Percentiles rank a stretch among this genome's conserved stretches.
Conservation (phyloP, 441 rosid species). For the Euphorbia schlechtendalii region DNA sequence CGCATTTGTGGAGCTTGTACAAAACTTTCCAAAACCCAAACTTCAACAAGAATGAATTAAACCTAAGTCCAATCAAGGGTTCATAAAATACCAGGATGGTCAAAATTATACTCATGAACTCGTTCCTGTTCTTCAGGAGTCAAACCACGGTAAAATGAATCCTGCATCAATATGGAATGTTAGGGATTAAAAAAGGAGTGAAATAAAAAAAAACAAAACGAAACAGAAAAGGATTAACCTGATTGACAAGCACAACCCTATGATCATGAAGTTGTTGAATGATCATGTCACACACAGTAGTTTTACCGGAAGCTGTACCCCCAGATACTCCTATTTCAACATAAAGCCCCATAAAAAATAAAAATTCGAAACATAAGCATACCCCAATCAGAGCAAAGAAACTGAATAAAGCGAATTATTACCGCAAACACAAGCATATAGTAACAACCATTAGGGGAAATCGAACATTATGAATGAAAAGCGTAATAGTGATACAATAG, state of each 20-base stretch:
- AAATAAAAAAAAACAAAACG: background rate
- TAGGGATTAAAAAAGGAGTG: background rate
- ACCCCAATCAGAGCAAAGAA: too few relatives aligned
- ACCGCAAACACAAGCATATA: too few relatives aligned
- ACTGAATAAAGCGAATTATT: too few relatives aligned
- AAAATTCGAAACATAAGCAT: too few relatives aligned
- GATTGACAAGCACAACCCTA: slow-evolving; percentile 88
- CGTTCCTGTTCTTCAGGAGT: slow-evolving; percentile 66
- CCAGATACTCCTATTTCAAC: slow-evolving; percentile 72
- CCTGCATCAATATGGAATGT: slow-evolving; percentile 29
- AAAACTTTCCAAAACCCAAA: background rate
- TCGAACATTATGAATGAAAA: background rate
- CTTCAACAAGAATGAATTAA: background rate
- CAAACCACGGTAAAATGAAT: slow-evolving; percentile 92
- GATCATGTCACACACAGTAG: slow-evolving; percentile 97
- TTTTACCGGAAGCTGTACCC: slow-evolving; percentile 98
- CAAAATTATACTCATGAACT: slow-evolving; percentile 93
- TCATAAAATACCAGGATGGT: slow-evolving; percentile 69
- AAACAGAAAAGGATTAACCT: slow-evolving; percentile 38
- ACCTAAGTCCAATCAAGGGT: background rate
- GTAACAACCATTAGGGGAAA: too few relatives aligned
- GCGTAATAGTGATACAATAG: background rate
- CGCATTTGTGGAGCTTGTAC: background rate
- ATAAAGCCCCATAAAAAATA: background rate
- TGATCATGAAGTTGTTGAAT: slow-evolving; percentile 98